phyloP scores from a whole-genome alignment of 345 rosid species.

The Arabis alpina region DNA sequence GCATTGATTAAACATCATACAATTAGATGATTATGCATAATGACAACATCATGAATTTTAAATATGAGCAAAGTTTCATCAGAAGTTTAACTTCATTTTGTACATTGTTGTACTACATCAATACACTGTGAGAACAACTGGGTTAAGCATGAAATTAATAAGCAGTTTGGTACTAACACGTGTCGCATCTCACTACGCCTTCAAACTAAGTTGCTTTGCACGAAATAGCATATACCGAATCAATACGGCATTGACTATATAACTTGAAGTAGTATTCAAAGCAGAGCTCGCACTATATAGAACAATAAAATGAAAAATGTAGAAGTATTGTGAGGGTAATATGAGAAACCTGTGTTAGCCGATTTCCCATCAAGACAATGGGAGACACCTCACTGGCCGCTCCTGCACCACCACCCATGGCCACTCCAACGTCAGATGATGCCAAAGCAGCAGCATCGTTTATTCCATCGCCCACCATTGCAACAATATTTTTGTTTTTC shows the following conservation, averaged over 20 bases:
- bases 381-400: constrained; percentile 98
- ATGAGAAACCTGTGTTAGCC: constrained; percentile 78
- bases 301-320: background rate
- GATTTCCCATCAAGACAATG: constrained; percentile 85
- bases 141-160: too few relatives aligned
- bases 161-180: background rate
- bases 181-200: background rate
- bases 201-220: constrained; percentile 9
- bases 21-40: constrained; percentile 12
- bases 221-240: background rate
- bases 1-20: background rate
- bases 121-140: too few relatives aligned
- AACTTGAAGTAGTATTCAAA: constrained; percentile 16
- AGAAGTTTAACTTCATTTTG: constrained; percentile 7
- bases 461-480: constrained; percentile 98
- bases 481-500: constrained; percentile 69
- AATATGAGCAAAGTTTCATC: constrained; percentile 1
- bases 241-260: constrained; percentile 1
- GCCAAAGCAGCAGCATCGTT: constrained; percentile 99
- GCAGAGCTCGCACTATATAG: constrained; percentile 16
- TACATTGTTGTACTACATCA: background rate
- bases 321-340: background rate
- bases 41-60: background rate
- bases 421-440: constrained; percentile 85
- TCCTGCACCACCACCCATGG: constrained; percentile 95